These are phyloP conservation scores for Lodderomyces elongisporus DNA, from an alignment of 1,139 yeast genomes.

Conservation along the genomic window DNA sequence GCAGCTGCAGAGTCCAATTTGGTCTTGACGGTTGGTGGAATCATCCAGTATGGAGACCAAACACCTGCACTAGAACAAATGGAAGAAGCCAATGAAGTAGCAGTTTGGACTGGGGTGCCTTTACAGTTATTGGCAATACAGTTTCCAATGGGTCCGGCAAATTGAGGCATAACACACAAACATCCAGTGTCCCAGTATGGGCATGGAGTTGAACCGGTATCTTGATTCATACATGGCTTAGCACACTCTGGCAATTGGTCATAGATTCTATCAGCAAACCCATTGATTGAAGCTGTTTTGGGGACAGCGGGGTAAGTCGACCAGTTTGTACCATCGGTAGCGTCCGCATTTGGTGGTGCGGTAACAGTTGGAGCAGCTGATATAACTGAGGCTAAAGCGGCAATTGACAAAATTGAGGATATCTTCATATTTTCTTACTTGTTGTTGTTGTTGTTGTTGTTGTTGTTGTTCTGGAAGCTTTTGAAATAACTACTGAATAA, in stretches of 20 bases:
- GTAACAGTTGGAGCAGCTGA: constrained; percentile 8
- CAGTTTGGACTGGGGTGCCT: constrained; percentile 19
- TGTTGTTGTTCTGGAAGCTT: constrained; percentile 1
- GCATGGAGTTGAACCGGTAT: too few species aligned
- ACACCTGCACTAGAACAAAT: too few species aligned
- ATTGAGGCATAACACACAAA: constrained; percentile 30
- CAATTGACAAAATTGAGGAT: too few species aligned
- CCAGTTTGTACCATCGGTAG: constrained; percentile 14
- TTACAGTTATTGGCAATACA: constrained; percentile 24
- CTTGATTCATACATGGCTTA: constrained; percentile 19
- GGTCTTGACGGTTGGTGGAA: constrained; percentile 27
- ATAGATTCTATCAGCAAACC: too few species aligned
- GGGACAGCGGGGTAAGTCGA: constrained; percentile 36
- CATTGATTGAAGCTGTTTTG: constrained; percentile 35
- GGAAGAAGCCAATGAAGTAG: constrained; percentile 22
- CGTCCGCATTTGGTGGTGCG: constrained; percentile 8
- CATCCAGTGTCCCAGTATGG: constrained; percentile 38
- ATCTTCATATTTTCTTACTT: constrained; percentile 1
- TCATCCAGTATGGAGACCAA: constrained; percentile 20
- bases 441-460: background rate
- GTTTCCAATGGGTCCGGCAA: constrained; percentile 22
- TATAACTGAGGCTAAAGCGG: constrained; percentile 3
- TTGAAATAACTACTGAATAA: too few species aligned
- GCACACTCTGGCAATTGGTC: constrained; percentile 25
- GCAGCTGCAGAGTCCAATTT: constrained; percentile 30